Conservation (phyloP, 2,329 filamentous ascomycete species). For the Metarhizium brunneum region DNA sequence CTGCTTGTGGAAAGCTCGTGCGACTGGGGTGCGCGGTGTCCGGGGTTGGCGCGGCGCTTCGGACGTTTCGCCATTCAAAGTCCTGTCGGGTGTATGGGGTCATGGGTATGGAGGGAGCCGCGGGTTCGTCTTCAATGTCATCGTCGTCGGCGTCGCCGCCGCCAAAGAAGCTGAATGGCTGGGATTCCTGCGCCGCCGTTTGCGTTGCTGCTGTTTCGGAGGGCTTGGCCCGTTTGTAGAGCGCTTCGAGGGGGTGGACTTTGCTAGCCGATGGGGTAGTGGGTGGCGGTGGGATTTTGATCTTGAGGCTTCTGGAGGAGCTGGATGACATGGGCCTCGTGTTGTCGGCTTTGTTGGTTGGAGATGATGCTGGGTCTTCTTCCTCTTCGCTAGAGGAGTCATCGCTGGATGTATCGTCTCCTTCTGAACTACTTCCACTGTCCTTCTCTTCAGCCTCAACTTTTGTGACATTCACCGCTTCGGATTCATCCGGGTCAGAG, state of each 20-base stretch:
- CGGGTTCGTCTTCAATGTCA: conserved; percentile 33
- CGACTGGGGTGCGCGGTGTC: conserved; percentile 75
- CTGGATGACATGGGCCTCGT: conserved; percentile 39
- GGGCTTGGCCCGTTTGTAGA: conserved; percentile 68
- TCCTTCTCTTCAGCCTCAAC: conserved; percentile 13
- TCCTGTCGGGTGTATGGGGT: conserved; percentile 80
- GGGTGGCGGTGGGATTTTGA: conserved; percentile 43
- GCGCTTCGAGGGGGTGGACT: conserved; percentile 80
- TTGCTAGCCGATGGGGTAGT: conserved; percentile 35
- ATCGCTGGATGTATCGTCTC: conserved; percentile 8
- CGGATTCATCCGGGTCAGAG: conserved; percentile 22
- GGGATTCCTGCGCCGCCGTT: conserved; percentile 28
- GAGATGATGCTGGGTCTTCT: conserved; percentile 4
- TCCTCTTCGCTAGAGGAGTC: conserved; percentile 11
- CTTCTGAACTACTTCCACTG: conserved; percentile 10
- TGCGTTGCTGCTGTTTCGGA: conserved; percentile 22
- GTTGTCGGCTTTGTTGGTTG: conserved; percentile 19
- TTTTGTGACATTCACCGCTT: conserved; percentile 1
- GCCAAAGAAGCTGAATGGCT: conserved; percentile 73
- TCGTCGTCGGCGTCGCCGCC: conserved; percentile 39
- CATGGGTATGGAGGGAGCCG: conserved; percentile 45
- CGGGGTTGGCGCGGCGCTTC: conserved; percentile 88
- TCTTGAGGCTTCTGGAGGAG: conserved; percentile 40
- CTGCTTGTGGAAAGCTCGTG: conserved; percentile 40
- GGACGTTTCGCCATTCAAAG: conserved; percentile 60